Evolutionary conservation across 1,139 yeast species (phyloP).

Genomic region (Kodamaea alishanica): DNA sequence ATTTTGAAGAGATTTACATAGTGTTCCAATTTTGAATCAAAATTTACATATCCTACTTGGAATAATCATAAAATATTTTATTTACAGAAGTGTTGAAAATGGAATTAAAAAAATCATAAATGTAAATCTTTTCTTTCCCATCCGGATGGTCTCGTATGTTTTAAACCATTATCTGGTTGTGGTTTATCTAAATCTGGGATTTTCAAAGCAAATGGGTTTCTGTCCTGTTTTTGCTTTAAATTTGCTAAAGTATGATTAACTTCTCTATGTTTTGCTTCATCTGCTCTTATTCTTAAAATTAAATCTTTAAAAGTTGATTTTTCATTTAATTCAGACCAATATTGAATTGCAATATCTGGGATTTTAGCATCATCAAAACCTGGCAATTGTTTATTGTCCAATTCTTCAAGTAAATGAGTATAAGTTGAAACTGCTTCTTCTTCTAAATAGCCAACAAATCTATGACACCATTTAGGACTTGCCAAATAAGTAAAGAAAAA

Average conservation of each 20-base stretch:
- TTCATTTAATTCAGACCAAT: slow-evolving; percentile 54
- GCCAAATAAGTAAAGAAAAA: slow-evolving; percentile 61
- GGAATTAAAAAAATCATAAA: slow-evolving; percentile 5
- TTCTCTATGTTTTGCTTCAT: slow-evolving; percentile 74
- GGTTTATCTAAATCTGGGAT: slow-evolving; percentile 36
- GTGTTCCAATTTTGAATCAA: slow-evolving; percentile 2
- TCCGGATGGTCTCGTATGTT: slow-evolving; percentile 47
- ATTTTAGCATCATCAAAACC: slow-evolving; percentile 42
- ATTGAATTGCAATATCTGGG: slow-evolving; percentile 59
- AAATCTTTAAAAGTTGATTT: slow-evolving; percentile 58
- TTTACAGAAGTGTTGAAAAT: neutral
- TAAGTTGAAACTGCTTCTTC: slow-evolving; percentile 78
- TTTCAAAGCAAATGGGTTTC: slow-evolving; percentile 65
- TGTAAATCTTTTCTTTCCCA: slow-evolving; percentile 59
- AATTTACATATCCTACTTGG: neutral
- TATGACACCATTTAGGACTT: slow-evolving; percentile 64
- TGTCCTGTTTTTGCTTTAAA: slow-evolving; percentile 48
- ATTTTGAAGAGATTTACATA: slow-evolving; percentile 1
- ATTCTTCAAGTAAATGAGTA: slow-evolving; percentile 54
- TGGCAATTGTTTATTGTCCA: slow-evolving; percentile 51
- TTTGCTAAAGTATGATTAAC: slow-evolving; percentile 76
- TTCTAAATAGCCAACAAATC: slow-evolving; percentile 76
- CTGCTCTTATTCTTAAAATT: slow-evolving; percentile 54
- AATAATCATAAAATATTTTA: neutral
- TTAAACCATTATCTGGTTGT: slow-evolving; percentile 56